Conservation (phyloP, 1,284 basidiomycete genomes). For the Golubevia pallescens region DNA sequence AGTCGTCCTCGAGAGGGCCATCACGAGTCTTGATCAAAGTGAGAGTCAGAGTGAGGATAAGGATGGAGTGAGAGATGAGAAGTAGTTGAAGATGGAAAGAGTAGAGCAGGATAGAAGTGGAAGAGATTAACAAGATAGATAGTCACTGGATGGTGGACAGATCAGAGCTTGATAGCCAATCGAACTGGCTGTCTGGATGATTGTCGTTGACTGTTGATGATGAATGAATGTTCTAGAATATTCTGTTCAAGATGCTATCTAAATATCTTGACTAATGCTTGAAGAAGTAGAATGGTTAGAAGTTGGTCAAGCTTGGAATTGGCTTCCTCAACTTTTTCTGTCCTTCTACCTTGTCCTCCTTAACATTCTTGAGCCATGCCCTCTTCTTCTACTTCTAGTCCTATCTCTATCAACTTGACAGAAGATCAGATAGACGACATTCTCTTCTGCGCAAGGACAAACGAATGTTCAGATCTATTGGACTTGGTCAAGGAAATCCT, state of each 20-base stretch:
- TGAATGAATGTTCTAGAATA: not conserved
- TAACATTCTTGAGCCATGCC: constrained; percentile 50
- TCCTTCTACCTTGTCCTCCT: constrained; percentile 21
- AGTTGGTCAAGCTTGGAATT: not conserved
- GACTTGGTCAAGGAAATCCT: constrained; percentile 20
- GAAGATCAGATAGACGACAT: constrained; percentile 55
- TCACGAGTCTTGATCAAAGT: too few species aligned
- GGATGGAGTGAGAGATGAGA: too few species aligned
- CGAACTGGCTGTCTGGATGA: constrained; percentile 13
- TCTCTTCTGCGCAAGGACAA: constrained; percentile 51
- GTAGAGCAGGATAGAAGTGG: not conserved
- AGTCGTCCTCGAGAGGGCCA: too few species aligned
- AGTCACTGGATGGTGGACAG: constrained; percentile 26
- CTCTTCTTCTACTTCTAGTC: constrained; percentile 49
- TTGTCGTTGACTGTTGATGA: constrained; percentile 20
- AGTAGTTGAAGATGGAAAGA: not conserved
- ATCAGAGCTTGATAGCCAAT: constrained; percentile 21
- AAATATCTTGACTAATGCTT: not conserved
- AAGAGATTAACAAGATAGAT: constrained; percentile 11
- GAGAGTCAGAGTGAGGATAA: too few species aligned
- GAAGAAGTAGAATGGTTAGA: not conserved
- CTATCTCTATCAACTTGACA: constrained; percentile 18
- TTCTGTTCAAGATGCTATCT: not conserved
- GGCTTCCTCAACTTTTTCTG: constrained; percentile 1
- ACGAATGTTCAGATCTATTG: constrained; percentile 43